phyloP scores from a whole-genome alignment of 805 yeast genomes.

The Wickerhamiella occidentalis region DNA sequence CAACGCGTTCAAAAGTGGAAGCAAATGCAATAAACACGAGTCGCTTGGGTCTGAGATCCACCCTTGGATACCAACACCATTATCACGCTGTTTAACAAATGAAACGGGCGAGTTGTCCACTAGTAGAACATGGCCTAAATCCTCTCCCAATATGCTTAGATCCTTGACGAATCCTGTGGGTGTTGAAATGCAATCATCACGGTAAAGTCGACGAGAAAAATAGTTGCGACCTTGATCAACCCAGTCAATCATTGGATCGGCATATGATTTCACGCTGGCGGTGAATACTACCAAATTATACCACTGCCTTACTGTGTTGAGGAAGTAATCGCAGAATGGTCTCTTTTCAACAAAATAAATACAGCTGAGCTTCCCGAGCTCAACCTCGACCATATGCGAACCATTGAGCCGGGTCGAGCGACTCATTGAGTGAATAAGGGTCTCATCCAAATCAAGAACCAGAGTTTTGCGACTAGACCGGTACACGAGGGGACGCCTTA shows the following conservation, averaged over 20 bases:
- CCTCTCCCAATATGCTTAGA: slow-evolving; percentile 39
- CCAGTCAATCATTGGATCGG: slow-evolving; percentile 94
- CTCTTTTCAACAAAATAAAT: slow-evolving; percentile 83
- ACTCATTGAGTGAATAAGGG: slow-evolving; percentile 81
- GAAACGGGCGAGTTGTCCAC: slow-evolving; percentile 91
- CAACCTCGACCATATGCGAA: slow-evolving; percentile 72
- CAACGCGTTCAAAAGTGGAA: slow-evolving; percentile 69
- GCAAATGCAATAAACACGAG: slow-evolving; percentile 60
- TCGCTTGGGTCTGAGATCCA: slow-evolving; percentile 98
- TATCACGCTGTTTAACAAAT: slow-evolving; percentile 69
- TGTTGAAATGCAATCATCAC: slow-evolving; percentile 61
- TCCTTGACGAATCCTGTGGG: slow-evolving; percentile 79
- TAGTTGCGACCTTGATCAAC: slow-evolving; percentile 45
- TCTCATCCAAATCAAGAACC: slow-evolving; percentile 85
- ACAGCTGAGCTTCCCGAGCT: slow-evolving; percentile 54
- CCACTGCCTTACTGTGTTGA: slow-evolving; percentile 72
- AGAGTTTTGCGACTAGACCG: slow-evolving; percentile 34
- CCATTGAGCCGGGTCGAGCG: slow-evolving; percentile 34
- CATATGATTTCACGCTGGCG: slow-evolving; percentile 88
- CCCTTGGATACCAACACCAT: slow-evolving; percentile 89
- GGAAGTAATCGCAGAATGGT: slow-evolving; percentile 79
- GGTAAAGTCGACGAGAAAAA: slow-evolving; percentile 53
- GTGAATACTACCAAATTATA: slow-evolving; percentile 84
- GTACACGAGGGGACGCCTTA: slow-evolving; percentile 8
- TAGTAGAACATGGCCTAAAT: slow-evolving; percentile 57